Base-by-base conservation (phyloP, 139 green algal genomes). In the Pseudopediastrum boryanum region DNA sequence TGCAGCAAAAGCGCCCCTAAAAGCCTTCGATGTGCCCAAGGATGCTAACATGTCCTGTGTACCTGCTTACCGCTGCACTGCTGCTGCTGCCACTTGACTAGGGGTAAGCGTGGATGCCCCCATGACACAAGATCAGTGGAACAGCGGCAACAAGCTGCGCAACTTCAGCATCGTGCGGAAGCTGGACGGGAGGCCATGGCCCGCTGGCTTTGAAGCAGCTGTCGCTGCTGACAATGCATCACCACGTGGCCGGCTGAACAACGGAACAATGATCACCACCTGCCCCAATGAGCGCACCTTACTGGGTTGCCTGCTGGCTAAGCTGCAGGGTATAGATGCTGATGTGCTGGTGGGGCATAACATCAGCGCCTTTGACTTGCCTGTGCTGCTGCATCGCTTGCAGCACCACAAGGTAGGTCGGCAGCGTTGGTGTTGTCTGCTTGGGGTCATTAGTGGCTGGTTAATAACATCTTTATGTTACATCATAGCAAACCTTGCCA, bases 271-370 rank as follows among this genome's bases (percentile, higher is more conserved):
- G 85, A 64, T 97, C 7, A 76, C 72, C 25, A 75, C 85, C 66
- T 84, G 93, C 80, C 61, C 82, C 38, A 93, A 81, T 35, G 96
- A 99, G 89, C 87, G 92, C 39, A 87, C 91, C 29, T 89, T 99
- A 86, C 91, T 99, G 50, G 91, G 80, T 7, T 93, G 87, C 78
- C 86, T 99, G 52, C 85, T 99, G 63, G 92, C 91, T 0, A 85
- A 86, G 27, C 78, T 99, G 73, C 77, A 89, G 35, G 50, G 51
- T 0, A 70, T 99, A 19, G 96, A 99, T 76, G 84, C 92, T 4
- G 96, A 99, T 83, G 93, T 98, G 65, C 76, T 98, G 29, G 92
- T 98, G 38, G 96, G 96, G 8, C 96, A 99, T 90, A 98, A 99
- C 89, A 89, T 99, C 65, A 81, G 86, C 3, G 92, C 83, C 13